Evolutionary conservation across 306 rosid species (phyloP).

Genomic region (Calophaca sinica): DNA sequence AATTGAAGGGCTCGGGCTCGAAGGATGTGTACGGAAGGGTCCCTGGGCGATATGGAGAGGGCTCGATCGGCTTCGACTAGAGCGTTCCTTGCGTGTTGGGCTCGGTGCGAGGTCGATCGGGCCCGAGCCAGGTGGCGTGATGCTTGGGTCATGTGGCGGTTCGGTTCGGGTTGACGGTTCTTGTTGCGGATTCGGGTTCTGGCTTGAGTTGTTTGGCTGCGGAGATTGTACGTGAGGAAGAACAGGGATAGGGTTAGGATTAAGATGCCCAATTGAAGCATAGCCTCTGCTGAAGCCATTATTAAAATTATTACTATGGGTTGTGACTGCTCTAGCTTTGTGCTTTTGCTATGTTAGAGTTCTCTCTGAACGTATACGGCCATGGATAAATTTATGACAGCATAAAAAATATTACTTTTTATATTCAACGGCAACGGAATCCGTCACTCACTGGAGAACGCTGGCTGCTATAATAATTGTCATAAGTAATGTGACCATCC

Average conservation of each 20-base stretch:
- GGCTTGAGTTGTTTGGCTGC: slow-evolving; percentile 40
- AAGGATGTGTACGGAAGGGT: slow-evolving; percentile 65
- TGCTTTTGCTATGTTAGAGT: too few species aligned
- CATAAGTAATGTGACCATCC: too few species aligned
- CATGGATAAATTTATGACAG: too few species aligned
- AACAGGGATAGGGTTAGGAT: slow-evolving; percentile 52
- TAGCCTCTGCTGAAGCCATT: slow-evolving; percentile 51
- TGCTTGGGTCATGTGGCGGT: slow-evolving; percentile 60
- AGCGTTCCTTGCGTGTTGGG: slow-evolving; percentile 64
- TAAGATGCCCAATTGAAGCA: slow-evolving; percentile 56
- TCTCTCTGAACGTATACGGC: too few species aligned
- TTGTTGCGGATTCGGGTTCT: slow-evolving; percentile 47
- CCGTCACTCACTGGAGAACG: too few species aligned
- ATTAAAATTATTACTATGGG: too few species aligned
- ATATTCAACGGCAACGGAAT: too few species aligned
- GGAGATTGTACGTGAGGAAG: slow-evolving; percentile 45
- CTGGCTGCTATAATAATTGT: too few species aligned
- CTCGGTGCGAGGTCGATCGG: slow-evolving; percentile 50
- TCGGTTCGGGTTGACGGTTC: slow-evolving; percentile 49
- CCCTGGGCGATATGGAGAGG: slow-evolving; percentile 57
- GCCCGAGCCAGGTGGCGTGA: slow-evolving; percentile 64
- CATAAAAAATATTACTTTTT: too few species aligned
- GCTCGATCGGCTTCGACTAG: slow-evolving; percentile 61
- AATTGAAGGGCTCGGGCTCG: slow-evolving; percentile 58
- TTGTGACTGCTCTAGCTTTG: not conserved